Evolutionary conservation across 352 stramenopile species (phyloP), one percentile per base, ranked within the genome.

Genomic region (Phytophthora lateralis): DNA sequence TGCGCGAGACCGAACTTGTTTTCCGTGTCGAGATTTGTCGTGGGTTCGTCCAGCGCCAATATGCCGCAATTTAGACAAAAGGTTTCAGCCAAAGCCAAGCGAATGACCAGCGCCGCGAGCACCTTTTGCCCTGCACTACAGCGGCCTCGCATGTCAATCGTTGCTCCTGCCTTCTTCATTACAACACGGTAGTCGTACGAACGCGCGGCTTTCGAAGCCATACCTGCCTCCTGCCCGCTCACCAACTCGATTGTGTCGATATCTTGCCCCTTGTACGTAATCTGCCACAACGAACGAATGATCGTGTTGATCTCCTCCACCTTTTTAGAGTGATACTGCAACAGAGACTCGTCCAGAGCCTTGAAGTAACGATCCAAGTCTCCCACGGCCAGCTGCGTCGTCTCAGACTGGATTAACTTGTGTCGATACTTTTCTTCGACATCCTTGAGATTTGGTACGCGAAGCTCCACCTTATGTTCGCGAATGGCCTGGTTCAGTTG

Each of bases 291-390:
- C 47, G 98, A 97, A 21, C 88, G 82, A 64, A 99, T 99, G 54
- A 99, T 99, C 32, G 97, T 97, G 80, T 99, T 99, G 73, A 99
- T 99, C 61, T 99, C 97, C 41, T 90, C 89, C 47, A 99, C 98
- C 71, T 99, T 99, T 58, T 98, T 97, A 17, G 86, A 92, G 73
- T 99, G 98, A 73, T 98, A 99, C 47, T 96, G 78, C 39, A 99
- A 78, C 20, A 99, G 78, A 3, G 97, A 97, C 57, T 98, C 90
- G 63, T 99, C 97, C 3, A 98, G 83, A 0, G 88, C 90, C 60
- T 91, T 94, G 67, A 97, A 98, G 78, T 99, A 99, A 35, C 96
- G 98, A 57, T 99, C 97, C 15, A 99, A 66, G 58, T 99, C 98
- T 5, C 79, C 78, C 4, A 98, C 95, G 0, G 97, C 93, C 83